Conservation (phyloP, 2,329 filamentous ascomycete genomes). For the Trichocomaceae sp. region DNA sequence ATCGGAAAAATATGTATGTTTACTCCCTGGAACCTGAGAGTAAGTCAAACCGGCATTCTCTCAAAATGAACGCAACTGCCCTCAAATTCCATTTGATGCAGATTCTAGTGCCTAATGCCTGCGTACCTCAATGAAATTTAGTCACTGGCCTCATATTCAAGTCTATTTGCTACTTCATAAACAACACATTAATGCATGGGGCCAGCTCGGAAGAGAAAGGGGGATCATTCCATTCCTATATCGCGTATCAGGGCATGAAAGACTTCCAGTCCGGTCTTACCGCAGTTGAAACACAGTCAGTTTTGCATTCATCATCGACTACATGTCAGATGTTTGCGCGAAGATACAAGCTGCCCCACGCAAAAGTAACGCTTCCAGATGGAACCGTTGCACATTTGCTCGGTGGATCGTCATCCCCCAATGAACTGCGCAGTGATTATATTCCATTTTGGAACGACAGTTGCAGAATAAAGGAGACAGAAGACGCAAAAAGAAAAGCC, state of each 20-base stretch:
- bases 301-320: neutral
- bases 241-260: constrained; percentile 9
- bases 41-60: neutral
- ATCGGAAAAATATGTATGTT: constrained; percentile 8
- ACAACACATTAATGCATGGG: neutral
- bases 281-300: constrained; percentile 2
- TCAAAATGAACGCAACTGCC: neutral
- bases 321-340: neutral
- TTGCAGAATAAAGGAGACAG: neutral
- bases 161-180: neutral
- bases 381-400: constrained; percentile 1
- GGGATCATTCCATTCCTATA: neutral
- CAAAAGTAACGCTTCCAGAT: neutral
- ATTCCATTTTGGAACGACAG: neutral
- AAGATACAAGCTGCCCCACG: neutral
- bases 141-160: constrained; percentile 4
- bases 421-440: neutral
- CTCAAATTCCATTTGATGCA: neutral
- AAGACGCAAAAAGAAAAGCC: neutral
- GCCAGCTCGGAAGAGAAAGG: neutral
- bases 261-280: constrained; percentile 8
- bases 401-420: constrained; percentile 1
- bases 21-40: neutral
- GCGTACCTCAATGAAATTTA: neutral
- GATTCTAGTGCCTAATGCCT: neutral